Conservation (phyloP, 2,329 filamentous ascomycete species). For the Colletotrichum sp. region DNA sequence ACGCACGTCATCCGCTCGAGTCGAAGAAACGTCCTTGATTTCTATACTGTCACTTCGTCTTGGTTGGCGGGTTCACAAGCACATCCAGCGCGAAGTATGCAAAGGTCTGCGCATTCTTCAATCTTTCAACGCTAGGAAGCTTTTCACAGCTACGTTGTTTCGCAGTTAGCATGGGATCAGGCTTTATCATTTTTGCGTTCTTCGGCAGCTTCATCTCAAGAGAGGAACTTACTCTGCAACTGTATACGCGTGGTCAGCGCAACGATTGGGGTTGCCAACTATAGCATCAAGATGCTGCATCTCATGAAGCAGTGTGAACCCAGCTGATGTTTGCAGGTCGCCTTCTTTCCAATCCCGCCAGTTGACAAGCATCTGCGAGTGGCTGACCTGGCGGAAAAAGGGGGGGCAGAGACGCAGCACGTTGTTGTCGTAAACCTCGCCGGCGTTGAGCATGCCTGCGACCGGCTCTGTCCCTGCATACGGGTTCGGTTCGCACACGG, state of each 20-base stretch:
- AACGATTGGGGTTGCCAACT: not conserved
- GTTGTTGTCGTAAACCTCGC: not conserved
- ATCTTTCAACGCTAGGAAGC: not conserved
- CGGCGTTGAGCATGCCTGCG: not conserved
- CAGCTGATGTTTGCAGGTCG: not conserved
- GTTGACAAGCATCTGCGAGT: not conserved
- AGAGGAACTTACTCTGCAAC: not conserved
- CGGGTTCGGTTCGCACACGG: not conserved
- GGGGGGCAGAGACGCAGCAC: not conserved
- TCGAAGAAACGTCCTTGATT: not conserved
- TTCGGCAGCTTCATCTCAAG: accelerated
- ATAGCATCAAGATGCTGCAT: not conserved
- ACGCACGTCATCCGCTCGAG: not conserved
- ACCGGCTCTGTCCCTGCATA: not conserved
- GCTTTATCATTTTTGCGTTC: too few species aligned
- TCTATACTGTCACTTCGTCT: accelerated
- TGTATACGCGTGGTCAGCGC: not conserved
- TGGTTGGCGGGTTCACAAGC: not conserved
- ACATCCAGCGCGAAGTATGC: not conserved
- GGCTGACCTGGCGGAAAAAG: not conserved
- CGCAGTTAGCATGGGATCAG: accelerated
- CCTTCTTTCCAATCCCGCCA: not conserved
- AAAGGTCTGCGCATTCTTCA: not conserved
- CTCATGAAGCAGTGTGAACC: not conserved
- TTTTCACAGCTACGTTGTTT: not conserved